Base-by-base conservation (phyloP, 306 rosid species). In the Quercus rubra region DNA sequence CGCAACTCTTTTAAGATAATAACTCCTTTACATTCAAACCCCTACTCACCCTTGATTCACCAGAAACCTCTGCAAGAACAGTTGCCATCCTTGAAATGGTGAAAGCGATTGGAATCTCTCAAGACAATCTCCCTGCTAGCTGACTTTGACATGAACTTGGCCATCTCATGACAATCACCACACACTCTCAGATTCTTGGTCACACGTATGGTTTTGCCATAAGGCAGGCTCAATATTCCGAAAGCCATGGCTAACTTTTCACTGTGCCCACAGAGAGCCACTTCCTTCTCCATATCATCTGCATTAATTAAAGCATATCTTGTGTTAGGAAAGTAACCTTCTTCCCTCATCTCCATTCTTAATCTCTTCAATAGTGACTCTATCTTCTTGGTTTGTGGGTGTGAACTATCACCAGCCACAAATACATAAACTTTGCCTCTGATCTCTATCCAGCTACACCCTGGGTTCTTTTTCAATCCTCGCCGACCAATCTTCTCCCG, bases 101-200 rank as follows among this genome's bases (percentile, higher is more conserved):
- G 96, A 85, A 91, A 91, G 54, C 93, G 87, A 79, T 86, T 91
- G 8, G 92, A 88, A 85, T 91, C 93, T 83, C 93, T 87, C 79
- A 91, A 71, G 75, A 91, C 73, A 66, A 91, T 88, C 80, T 89
- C 92, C 84, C 92, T 88, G 71, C 51, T 41, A 27, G 87, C 43
- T 18, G 85, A 27, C 80, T 83, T 89, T 63, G 92, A 88, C 75
- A 91, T 83, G 89, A 91, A 89, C 87, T 85, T 89, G 2, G 87
- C 93, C 93, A 80, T 91, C 87, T 91, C 93, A 74, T 89, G 96
- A 68, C 93, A 91, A 80, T 91, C 96, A 35, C 90, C 86, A n/a
- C 96, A 91, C n/a, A 87, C 90, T 41, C 96, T 84, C 58, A 89
- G 86, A 63, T 91, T 91, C 83, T 91, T 91, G 18, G 89, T 80